Percentiles rank a stretch among this genome's conserved stretches.
phyloP scores from a whole-genome alignment of 176 grass and related monocot genomes.

The Triticum aestivum region IWGSC_CS_RefSeq_v2.1 NC_057814.1:615906929-615907428 shows the following conservation, averaged over 20 bases:
- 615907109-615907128: slow-evolving; percentile 94
- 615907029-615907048: neutral
- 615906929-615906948: slow-evolving; percentile 59
- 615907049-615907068: neutral
- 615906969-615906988: neutral
- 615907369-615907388: slow-evolving; percentile 56
- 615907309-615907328: slow-evolving; percentile 80
- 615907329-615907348: slow-evolving; percentile 66
- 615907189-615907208: neutral
- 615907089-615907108: slow-evolving; percentile 96
- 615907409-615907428: slow-evolving; percentile 74
- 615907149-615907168: slow-evolving; percentile 62
- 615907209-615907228: slow-evolving; percentile 12
- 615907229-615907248: neutral
- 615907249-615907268: slow-evolving; percentile 10
- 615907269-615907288: neutral
- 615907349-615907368: slow-evolving; percentile 62
- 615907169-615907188: slow-evolving; percentile 70
- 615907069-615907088: slow-evolving; percentile 62
- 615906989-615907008: neutral
- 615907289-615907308: neutral
- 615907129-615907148: slow-evolving; percentile 84
- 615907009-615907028: neutral
- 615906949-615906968: slow-evolving; percentile 11
- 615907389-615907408: slow-evolving; percentile 92